Evolutionary conservation across 768 basidiomycete species (phyloP).

Genomic region (Ramaria rubella): DNA sequence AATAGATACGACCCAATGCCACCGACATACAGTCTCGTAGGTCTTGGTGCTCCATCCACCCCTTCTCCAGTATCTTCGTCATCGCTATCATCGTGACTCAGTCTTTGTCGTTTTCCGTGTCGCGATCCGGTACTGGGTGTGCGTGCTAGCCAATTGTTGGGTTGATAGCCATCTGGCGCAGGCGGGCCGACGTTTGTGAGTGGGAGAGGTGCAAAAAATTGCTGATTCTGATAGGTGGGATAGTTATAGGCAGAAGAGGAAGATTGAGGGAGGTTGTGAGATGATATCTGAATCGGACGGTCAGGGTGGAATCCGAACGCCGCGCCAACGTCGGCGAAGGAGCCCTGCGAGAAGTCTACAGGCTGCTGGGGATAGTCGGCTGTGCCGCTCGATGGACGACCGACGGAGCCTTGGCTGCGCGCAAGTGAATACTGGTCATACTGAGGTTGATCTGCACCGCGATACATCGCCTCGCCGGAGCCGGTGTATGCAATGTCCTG

Average conservation of each 20-base stretch:
- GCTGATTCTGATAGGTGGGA: background rate
- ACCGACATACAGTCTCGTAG: background rate
- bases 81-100: conserved; percentile 1
- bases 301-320: conserved; percentile 11
- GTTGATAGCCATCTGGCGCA: background rate
- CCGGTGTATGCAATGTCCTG: background rate
- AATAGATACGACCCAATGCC: background rate
- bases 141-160: background rate
- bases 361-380: background rate
- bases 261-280: conserved; percentile 3
- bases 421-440: no score
- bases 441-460: background rate
- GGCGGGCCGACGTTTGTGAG: background rate
- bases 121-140: background rate
- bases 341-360: background rate
- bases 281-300: conserved; percentile 5
- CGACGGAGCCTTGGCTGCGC: background rate
- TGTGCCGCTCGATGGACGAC: background rate
- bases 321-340: conserved; percentile 5
- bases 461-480: background rate
- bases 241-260: background rate
- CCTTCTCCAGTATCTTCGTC: conserved; percentile 2
- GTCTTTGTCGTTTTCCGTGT: background rate
- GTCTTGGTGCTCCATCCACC: background rate
- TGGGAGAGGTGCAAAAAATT: background rate